A percentile compares a stretch with the other conserved stretches of the same genome.
phyloP scores from a whole-genome alignment of 345 rosid species.

The Murraya koenigii region DNA sequence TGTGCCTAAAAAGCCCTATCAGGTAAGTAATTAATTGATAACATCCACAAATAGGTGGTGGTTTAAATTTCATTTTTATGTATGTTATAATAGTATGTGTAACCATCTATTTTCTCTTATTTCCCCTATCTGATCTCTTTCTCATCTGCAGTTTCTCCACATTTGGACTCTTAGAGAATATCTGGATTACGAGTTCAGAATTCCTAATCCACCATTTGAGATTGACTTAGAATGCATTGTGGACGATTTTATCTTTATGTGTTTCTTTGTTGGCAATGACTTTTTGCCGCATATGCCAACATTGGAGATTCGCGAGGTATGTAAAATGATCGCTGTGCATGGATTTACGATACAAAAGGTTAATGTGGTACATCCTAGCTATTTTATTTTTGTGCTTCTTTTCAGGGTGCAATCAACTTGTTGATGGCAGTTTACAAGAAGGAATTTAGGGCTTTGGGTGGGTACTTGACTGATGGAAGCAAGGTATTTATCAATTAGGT shows the following conservation, averaged over 20 bases:
- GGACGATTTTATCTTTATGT: slow-evolving; percentile 95
- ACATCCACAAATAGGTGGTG: background rate
- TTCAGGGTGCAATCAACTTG: slow-evolving; percentile 93
- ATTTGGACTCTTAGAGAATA: slow-evolving; percentile 95
- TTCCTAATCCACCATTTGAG: slow-evolving; percentile 45
- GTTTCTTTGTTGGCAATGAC: slow-evolving; percentile 98
- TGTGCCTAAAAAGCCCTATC: slow-evolving; percentile 81
- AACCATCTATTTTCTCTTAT: background rate
- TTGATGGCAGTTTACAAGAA: slow-evolving; percentile 82
- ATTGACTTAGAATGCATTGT: slow-evolving; percentile 68
- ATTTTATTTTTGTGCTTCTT: slow-evolving; percentile 6
- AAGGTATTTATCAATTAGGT: slow-evolving; percentile 44
- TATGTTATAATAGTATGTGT: background rate
- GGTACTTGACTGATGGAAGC: slow-evolving; percentile 75
- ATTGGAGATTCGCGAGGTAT: slow-evolving; percentile 94
- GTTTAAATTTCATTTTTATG: background rate
- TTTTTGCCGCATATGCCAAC: slow-evolving; percentile 99
- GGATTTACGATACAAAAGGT: background rate
- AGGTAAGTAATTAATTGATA: slow-evolving; percentile 41
- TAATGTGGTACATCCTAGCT: background rate
- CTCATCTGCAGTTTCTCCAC: slow-evolving; percentile 68
- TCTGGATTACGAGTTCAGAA: slow-evolving; percentile 75
- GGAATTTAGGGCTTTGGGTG: slow-evolving; percentile 57
- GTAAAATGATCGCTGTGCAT: slow-evolving; percentile 13
- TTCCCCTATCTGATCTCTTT: background rate